Conservation (phyloP, 2,329 filamentous ascomycete genomes). For the Cryphonectria naterciae region DNA sequence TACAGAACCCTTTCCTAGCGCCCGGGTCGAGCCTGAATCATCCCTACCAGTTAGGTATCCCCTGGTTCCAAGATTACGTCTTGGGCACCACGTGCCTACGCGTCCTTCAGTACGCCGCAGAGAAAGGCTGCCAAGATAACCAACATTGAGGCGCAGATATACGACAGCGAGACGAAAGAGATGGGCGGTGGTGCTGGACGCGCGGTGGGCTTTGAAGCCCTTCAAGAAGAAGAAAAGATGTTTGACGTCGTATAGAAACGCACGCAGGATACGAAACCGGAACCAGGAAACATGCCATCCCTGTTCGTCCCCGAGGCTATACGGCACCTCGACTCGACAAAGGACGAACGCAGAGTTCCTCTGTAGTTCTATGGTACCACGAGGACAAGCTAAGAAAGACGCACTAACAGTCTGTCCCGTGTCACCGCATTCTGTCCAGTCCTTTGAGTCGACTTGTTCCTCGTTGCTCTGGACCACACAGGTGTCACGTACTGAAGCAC, state of each 20-base stretch:
- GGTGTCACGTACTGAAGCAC: too few relatives aligned
- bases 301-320: not conserved
- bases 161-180: not conserved
- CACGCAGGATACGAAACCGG: not conserved
- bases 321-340: not conserved
- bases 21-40: not conserved
- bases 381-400: not conserved
- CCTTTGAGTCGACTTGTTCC: not conserved
- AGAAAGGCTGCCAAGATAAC: not conserved
- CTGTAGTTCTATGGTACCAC: not conserved
- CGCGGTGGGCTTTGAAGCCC: not conserved
- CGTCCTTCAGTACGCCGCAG: not conserved
- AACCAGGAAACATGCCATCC: not conserved
- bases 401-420: not conserved
- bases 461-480: not conserved
- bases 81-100: constrained; percentile 4
- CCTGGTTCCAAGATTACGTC: not conserved
- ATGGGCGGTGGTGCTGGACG: not conserved
- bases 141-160: not conserved
- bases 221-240: not conserved
- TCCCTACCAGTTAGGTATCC: not conserved
- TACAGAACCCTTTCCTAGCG: not conserved
- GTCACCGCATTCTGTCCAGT: not conserved
- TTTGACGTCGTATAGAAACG: not conserved
- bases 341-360: not conserved